Percentiles rank a stretch among this genome's conserved stretches.
Conservation (phyloP, 306 rosid species). For the Sindora glabra region DNA sequence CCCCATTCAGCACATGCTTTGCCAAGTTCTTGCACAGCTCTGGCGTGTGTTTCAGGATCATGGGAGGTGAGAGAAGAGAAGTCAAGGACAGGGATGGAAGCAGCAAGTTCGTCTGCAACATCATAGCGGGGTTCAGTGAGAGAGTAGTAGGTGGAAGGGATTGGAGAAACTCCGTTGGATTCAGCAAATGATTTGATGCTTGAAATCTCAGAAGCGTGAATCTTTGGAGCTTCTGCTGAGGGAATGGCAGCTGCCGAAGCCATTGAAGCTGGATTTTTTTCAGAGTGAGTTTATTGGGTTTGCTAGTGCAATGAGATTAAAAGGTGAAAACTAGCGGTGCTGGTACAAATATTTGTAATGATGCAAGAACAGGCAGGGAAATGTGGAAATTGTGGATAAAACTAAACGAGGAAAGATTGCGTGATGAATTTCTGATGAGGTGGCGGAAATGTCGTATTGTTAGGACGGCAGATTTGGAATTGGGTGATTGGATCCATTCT, state of each 20-base stretch:
- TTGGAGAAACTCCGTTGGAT: conserved; percentile 11
- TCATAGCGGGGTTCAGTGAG: conserved; percentile 12
- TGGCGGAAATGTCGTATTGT: too few relatives aligned
- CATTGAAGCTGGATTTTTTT: neutral
- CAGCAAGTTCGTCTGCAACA: conserved; percentile 24
- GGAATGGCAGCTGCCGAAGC: conserved; percentile 4
- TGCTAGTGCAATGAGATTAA: too few relatives aligned
- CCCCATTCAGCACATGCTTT: conserved; percentile 46
- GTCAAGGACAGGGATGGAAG: conserved; percentile 39
- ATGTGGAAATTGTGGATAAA: too few relatives aligned
- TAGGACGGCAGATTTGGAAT: too few relatives aligned
- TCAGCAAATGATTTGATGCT: conserved; percentile 38
- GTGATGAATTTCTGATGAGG: too few relatives aligned
- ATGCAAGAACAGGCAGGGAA: too few relatives aligned
- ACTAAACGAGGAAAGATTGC: too few relatives aligned
- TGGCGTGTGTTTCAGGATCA: conserved; percentile 21
- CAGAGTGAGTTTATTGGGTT: neutral
- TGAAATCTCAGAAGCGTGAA: conserved; percentile 15
- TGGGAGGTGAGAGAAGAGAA: conserved; percentile 32
- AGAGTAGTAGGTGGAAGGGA: conserved; percentile 34
- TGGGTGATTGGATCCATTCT: too few relatives aligned
- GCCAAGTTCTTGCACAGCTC: conserved; percentile 18
- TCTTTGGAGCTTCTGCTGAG: neutral
- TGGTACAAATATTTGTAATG: too few relatives aligned
- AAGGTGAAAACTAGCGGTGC: neutral